Conservation (phyloP, 352 stramenopile species). For the Phytophthora citricola region DNA sequence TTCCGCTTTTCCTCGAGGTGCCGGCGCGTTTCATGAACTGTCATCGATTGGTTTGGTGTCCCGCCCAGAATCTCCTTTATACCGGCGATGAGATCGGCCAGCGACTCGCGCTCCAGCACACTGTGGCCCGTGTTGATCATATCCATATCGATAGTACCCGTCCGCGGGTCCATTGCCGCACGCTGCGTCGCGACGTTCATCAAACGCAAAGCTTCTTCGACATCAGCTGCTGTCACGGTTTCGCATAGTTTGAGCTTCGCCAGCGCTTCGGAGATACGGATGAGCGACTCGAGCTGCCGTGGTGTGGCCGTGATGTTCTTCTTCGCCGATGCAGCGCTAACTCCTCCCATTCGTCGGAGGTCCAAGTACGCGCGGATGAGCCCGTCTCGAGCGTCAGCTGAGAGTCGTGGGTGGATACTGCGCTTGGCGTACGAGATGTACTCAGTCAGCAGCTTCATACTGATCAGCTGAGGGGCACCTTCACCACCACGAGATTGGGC, state of each 20-base stretch:
- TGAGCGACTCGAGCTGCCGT: constrained; percentile 98
- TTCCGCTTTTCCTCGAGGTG: constrained; percentile 90
- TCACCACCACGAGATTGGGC: constrained; percentile 37
- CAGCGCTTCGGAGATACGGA: constrained; percentile 97
- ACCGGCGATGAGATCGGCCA: constrained; percentile 58
- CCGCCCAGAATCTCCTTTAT: constrained; percentile 71
- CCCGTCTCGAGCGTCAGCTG: constrained; percentile 88
- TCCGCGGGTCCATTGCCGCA: constrained; percentile 97
- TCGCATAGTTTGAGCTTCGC: constrained; percentile 94
- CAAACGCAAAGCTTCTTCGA: constrained; percentile 95
- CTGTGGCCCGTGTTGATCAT: constrained; percentile 97
- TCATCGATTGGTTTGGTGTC: constrained; percentile 72
- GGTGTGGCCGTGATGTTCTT: constrained; percentile 99
- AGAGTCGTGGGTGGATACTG: constrained; percentile 92
- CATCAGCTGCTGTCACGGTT: constrained; percentile 81
- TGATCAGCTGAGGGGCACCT: constrained; percentile 61
- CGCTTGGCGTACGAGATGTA: constrained; percentile 98
- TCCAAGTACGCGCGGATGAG: constrained; percentile 95
- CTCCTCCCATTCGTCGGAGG: constrained; percentile 80
- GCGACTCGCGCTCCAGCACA: constrained; percentile 87
- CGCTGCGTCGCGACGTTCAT: constrained; percentile 98
- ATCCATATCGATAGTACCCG: constrained; percentile 99
- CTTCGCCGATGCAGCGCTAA: constrained; percentile 60
- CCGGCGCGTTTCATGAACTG: constrained; percentile 86
- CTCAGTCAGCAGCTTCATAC: constrained; percentile 89